Evolutionary conservation across 805 yeast genomes (phyloP), one percentile per base, ranked within the genome.

Genomic region (Candida morakotiae): DNA sequence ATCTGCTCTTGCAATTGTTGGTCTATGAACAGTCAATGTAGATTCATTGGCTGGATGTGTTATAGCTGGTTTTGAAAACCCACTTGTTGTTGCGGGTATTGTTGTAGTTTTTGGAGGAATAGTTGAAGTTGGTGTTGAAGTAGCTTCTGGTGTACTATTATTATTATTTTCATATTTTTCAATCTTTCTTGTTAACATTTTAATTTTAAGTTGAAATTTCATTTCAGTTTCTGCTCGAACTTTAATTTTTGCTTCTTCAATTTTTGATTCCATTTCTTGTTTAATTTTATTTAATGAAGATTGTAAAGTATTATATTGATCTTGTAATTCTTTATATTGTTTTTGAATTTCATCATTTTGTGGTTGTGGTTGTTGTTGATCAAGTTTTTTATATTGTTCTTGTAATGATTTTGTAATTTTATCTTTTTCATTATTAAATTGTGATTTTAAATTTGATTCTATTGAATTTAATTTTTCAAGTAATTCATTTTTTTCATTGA

Each of bases 191-290:
- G 69, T 72, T 47, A 77, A 62, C 55, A 82, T 71, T 41, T 69
- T 73, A 39, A 71, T 69, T 46, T 79, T 73, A 55, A 83, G 71
- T 41, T 75, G 82, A 33, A 70, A 71, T 49, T 79, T 79, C 51
- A 77, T 75, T 34, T 75, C 73, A 29, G 76, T 71, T 18, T 75
- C 73, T 37, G 65, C 62, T 34, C 75, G 61, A 2, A 73, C 69
- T 31, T 67, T 72, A 22, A 64, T 68, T 37, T 56, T 58, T 29
- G 54, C 62, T 16, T 44, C 43, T 15, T 46, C 46, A 25, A 53
- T 37, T 31, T 44, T 42, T 18, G 31, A 27, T 17, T 48, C 50
- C 28, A 55, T 56, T 9, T 51, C 53, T 20, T 27, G 31, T 21
- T 28, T 25, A 5, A 14, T 21, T 10, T 28, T 34, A 28, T 27